Evolutionary conservation across 371 early-diverging fungal species (phyloP).

Genomic region (Mucor piriformis): DNA sequence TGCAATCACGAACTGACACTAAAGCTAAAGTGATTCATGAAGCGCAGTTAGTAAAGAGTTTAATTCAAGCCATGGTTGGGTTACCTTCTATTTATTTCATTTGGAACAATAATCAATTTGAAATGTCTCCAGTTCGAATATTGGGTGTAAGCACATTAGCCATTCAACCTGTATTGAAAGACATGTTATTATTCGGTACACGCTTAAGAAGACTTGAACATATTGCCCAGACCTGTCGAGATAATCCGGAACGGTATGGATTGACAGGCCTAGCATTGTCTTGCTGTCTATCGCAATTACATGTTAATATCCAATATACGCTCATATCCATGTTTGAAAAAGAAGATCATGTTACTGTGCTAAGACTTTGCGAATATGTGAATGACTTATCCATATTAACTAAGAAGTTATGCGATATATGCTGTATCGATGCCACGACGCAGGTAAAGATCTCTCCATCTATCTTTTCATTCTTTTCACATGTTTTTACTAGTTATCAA

Average conservation of each 20-base stretch:
- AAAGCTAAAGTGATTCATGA: conserved; percentile 15
- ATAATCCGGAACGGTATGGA: conserved; percentile 42
- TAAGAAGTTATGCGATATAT: conserved; percentile 3
- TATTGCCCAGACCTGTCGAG: conserved; percentile 35
- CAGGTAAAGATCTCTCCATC: neutral
- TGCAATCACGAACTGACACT: conserved; percentile 14
- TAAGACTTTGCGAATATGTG: conserved; percentile 39
- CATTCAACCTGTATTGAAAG: conserved; percentile 28
- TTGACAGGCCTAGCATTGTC: conserved; percentile 53
- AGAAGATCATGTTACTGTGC: conserved; percentile 18
- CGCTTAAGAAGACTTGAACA: conserved; percentile 36
- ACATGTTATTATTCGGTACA: conserved; percentile 38
- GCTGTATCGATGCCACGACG: neutral
- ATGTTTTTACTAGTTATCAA: neutral
- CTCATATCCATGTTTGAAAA: conserved; percentile 19
- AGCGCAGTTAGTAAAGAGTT: conserved; percentile 19
- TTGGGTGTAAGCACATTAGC: conserved; percentile 43
- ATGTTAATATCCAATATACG: conserved; percentile 42
- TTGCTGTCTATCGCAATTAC: conserved; percentile 43
- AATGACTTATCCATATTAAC: conserved; percentile 24
- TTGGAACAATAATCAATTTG: conserved; percentile 19
- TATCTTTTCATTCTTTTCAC: neutral
- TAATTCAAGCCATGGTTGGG: conserved; percentile 31
- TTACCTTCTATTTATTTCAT: conserved; percentile 38
- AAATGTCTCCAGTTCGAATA: conserved; percentile 34